Percentiles rank a stretch among this genome's conserved stretches.
Evolutionary conservation across 768 basidiomycete genomes (phyloP).

Genomic region (Cystofilobasidium bisporidii): DNA sequence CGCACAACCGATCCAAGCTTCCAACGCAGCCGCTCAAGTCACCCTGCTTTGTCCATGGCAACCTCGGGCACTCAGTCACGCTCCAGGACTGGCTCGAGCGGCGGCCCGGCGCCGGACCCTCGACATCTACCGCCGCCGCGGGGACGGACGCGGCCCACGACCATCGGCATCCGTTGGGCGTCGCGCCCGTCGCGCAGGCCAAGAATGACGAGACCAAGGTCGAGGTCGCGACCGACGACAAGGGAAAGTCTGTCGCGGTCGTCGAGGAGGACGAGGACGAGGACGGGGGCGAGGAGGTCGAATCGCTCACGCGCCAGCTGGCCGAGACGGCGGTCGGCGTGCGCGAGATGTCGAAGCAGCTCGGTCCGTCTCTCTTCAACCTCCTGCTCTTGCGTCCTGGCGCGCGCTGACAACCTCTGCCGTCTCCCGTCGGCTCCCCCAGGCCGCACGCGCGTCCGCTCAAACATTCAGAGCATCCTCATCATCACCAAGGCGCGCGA

Average conservation of each 20-base stretch:
- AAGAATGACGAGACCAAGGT: conserved; percentile 11
- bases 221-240: background rate
- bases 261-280: conserved; percentile 33
- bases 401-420: background rate
- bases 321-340: conserved; percentile 97
- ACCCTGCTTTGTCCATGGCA: conserved; percentile 87
- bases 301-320: conserved; percentile 78
- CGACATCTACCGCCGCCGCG: too few species aligned
- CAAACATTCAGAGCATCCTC: conserved; percentile 82
- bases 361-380: conserved; percentile 53
- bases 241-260: conserved; percentile 20
- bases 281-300: conserved; percentile 50
- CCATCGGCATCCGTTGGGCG: too few species aligned
- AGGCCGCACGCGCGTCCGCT: conserved; percentile 87
- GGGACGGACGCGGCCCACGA: too few species aligned
- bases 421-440: too few species aligned
- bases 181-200: background rate
- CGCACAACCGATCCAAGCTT: background rate
- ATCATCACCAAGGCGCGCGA: conserved; percentile 97
- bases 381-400: background rate
- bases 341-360: conserved; percentile 96
- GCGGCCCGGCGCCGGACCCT: background rate
- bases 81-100: conserved; percentile 60
- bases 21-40: conserved; percentile 42
- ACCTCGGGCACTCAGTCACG: conserved; percentile 71